Evolutionary conservation across 2,329 filamentous ascomycete genomes (phyloP).

Genomic region (Sclerotinia trifoliorum): DNA sequence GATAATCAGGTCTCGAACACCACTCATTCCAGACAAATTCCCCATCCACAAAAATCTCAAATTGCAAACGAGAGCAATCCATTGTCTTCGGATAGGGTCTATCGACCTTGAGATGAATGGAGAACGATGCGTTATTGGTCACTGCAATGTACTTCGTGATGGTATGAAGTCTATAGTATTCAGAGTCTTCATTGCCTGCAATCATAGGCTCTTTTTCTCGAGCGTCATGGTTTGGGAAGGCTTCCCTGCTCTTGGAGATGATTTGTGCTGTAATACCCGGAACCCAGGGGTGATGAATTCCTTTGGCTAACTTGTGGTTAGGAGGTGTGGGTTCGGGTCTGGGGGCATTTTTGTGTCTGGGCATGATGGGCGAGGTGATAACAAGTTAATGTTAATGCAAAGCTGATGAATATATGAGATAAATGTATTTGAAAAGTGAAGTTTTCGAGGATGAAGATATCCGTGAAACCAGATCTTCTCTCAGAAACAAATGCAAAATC

Average conservation of each 20-base stretch:
- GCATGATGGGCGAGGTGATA: background rate
- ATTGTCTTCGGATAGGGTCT: conserved; percentile 14
- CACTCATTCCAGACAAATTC: conserved; percentile 12
- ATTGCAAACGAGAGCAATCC: conserved; percentile 20
- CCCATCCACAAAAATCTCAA: conserved; percentile 25
- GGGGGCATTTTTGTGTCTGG: background rate
- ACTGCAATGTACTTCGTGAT: background rate
- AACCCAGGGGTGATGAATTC: background rate
- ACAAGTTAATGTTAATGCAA: background rate
- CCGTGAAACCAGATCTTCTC: background rate
- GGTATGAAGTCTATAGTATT: background rate
- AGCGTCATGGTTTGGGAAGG: background rate
- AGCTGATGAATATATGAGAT: background rate
- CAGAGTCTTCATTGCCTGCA: background rate
- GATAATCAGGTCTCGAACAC: conserved; percentile 22
- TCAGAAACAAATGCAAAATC: background rate
- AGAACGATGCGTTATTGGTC: background rate
- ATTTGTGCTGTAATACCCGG: conserved; percentile 11
- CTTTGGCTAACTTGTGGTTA: background rate
- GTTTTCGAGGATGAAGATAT: too few species aligned
- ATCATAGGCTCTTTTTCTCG: background rate
- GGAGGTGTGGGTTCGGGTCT: background rate
- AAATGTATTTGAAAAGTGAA: background rate
- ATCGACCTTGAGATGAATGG: conserved; percentile 3
- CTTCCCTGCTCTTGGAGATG: background rate